A percentile compares a stretch with the other conserved stretches of the same genome.
Evolutionary conservation across 2,329 filamentous ascomycete genomes (phyloP).

Genomic region (Diaporthe destruens): DNA sequence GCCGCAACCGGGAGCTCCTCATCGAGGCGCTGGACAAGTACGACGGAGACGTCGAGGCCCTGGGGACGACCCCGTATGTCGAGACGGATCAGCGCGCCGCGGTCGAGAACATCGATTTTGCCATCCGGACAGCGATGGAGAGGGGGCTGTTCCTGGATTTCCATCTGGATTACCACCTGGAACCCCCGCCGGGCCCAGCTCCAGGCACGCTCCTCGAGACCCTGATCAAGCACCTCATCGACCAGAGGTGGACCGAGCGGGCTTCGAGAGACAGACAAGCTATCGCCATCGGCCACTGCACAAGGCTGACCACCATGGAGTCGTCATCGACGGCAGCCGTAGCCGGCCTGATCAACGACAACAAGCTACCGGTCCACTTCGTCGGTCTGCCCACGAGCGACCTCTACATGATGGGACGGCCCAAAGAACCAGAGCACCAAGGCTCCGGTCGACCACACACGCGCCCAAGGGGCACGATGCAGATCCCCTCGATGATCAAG

Average conservation of each 20-base stretch:
- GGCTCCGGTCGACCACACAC: constrained; percentile 37
- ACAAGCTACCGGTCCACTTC: constrained; percentile 71
- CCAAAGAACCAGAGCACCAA: constrained; percentile 36
- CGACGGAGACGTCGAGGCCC: constrained; percentile 62
- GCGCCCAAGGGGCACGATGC: constrained; percentile 70
- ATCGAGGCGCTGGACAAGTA: constrained; percentile 48
- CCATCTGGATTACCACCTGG: constrained; percentile 78
- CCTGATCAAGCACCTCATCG: constrained; percentile 56
- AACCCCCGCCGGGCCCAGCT: constrained; percentile 51
- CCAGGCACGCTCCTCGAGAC: constrained; percentile 58
- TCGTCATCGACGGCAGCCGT: constrained; percentile 58
- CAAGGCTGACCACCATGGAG: constrained; percentile 70
- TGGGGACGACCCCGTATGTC: constrained; percentile 79
- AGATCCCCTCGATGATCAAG: constrained; percentile 71
- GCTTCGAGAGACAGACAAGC: constrained; percentile 54
- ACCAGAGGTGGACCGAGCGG: constrained; percentile 60
- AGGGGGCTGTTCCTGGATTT: constrained; percentile 73
- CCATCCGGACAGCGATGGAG: constrained; percentile 65
- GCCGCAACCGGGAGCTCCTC: constrained; percentile 64
- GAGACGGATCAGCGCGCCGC: constrained; percentile 62
- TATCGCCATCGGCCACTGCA: constrained; percentile 76
- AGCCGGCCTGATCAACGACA: constrained; percentile 58
- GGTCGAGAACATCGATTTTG: constrained; percentile 70
- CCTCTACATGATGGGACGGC: constrained; percentile 76
- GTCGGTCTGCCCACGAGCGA: constrained; percentile 79